Percentiles rank a stretch among this genome's conserved stretches.
Conservation (phyloP, 768 basidiomycete genomes). For the Lactifluus echinatus region DNA sequence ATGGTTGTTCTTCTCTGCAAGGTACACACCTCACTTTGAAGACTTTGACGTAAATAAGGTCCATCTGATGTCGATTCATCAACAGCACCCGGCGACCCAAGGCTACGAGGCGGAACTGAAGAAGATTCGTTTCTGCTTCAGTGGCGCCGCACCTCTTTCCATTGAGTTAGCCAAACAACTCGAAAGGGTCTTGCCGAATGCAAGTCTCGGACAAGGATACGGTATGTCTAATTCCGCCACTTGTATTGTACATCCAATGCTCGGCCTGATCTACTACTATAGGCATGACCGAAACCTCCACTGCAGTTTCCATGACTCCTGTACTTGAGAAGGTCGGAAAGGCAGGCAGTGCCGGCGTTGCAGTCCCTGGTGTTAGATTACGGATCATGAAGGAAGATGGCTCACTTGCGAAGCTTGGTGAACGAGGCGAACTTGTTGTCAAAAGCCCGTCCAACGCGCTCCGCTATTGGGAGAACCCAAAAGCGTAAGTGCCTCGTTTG, state of each 20-base stretch:
- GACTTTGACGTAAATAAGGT: not conserved
- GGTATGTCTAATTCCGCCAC: conserved; percentile 30
- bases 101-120: conserved; percentile 24
- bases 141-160: conserved; percentile 31
- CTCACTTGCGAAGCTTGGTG: conserved; percentile 40
- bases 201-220: conserved; percentile 53
- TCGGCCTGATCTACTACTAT: not conserved
- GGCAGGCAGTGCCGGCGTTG: conserved; percentile 40
- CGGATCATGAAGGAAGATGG: conserved; percentile 48
- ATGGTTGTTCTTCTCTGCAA: conserved; percentile 28
- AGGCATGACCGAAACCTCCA: conserved; percentile 67
- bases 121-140: conserved; percentile 24
- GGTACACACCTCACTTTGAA: conserved; percentile 12
- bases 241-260: not conserved
- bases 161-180: conserved; percentile 34
- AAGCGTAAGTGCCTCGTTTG: conserved; percentile 41
- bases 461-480: conserved; percentile 42
- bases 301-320: conserved; percentile 44
- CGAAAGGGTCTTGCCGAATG: conserved; percentile 43
- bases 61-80: not conserved
- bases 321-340: conserved; percentile 38
- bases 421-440: conserved; percentile 51
- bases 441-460: conserved; percentile 34
- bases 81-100: conserved; percentile 26
- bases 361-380: conserved; percentile 47